Base-by-base conservation (phyloP, 768 basidiomycete genomes). In the Macrolepiota albuminosa region DNA sequence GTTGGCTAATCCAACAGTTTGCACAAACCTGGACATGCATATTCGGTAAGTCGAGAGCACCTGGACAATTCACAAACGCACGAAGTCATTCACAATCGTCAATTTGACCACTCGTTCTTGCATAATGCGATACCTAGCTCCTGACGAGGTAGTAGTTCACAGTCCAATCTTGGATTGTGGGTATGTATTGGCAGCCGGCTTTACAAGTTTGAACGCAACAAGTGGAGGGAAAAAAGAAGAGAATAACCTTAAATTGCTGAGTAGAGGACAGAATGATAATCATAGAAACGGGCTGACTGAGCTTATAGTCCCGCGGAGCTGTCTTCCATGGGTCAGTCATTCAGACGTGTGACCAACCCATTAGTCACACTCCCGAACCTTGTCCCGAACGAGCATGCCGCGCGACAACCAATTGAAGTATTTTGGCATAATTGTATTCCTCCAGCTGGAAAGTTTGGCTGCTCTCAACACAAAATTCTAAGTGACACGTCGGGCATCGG, bases 1-100 rank as follows among this genome's bases (percentile, higher is more conserved):
- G 77, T 64, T 83, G 78, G 16, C 77, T 77, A 47, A 83, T 72
- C 64, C 76, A 82, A 69, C 83, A 84, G 67, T 80, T 82, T 37
- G 76, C 72, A 64, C 82, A 84, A 54, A 75, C 73, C 82, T 83
- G 16, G 16, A 31, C 18, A 57, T 45, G 54, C 47, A 46, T 52
- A 34, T 37, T 55, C 54, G 42, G 31, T 55, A 51, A 47, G 21
- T 49, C 54, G 31, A 37, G 37, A 29, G 42, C 55, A 64, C 49
- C 63, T 51, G 37, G 50, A 37, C 13, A 53, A 53, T 40, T 49
- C 37, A 42, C 16, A 54, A 34, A 57, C 59, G 46, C 62, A 81
- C 81, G 55, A 82, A 78, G 69, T 82, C 81, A 60, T 77, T 81
- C 57, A 82, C 73, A 48, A 81, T 71, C 46, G 77, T 78, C 61